Conservation (phyloP, 352 stramenopile species). For the Globisporangium carolinianum region DNA sequence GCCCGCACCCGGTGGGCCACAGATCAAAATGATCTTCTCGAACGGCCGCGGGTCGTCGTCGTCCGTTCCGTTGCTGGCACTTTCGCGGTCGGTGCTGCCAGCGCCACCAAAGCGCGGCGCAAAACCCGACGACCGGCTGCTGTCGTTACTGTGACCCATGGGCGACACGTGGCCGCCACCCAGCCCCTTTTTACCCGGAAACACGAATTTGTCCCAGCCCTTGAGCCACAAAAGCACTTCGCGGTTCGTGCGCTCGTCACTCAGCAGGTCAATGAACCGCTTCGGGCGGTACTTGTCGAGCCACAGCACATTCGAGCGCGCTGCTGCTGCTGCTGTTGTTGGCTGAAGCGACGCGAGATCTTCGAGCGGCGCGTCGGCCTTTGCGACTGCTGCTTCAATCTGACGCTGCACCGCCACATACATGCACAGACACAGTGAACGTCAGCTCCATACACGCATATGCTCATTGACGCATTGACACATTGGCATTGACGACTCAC, state of each 20-base stretch:
- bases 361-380: conserved; percentile 9
- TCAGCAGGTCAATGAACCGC: conserved; percentile 93
- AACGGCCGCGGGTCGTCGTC: conserved; percentile 40
- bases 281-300: conserved; percentile 96
- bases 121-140: background rate
- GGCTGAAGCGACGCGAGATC: background rate
- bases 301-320: conserved; percentile 72
- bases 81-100: conserved; percentile 3
- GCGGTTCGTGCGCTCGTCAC: conserved; percentile 94
- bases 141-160: background rate
- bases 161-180: background rate
- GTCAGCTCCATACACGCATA: background rate
- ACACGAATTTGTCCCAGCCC: conserved; percentile 95
- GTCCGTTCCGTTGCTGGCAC: conserved; percentile 11
- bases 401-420: conserved; percentile 33
- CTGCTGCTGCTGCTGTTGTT: conserved; percentile 3
- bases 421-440: background rate
- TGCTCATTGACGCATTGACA: background rate
- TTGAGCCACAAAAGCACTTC: conserved; percentile 94
- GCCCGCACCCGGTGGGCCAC: conserved; percentile 88
- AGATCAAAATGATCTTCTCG: conserved; percentile 93
- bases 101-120: background rate
- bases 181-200: conserved; percentile 56
- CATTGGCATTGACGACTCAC: conserved; percentile 7
- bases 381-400: conserved; percentile 50